Evolutionary conservation across 2,329 filamentous ascomycete species (phyloP).

Genomic region (Stagonosporopsis vannaccii): DNA sequence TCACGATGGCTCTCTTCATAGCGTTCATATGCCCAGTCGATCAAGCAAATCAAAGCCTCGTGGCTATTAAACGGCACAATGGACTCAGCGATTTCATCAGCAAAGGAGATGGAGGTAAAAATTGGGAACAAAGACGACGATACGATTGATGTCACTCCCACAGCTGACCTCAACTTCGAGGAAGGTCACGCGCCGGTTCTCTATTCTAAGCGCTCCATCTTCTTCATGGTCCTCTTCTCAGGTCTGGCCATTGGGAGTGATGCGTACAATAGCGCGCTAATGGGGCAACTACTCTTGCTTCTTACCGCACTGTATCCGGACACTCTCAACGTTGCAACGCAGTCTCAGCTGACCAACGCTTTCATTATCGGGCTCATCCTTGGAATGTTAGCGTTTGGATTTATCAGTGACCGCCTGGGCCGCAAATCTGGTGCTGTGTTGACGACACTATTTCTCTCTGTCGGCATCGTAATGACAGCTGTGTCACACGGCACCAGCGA

Average conservation of each 20-base stretch:
- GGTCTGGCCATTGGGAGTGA: constrained; percentile 47
- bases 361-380: constrained; percentile 47
- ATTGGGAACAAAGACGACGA: neutral
- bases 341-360: constrained; percentile 44
- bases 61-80: neutral
- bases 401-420: constrained; percentile 43
- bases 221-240: constrained; percentile 47
- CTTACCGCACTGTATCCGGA: constrained; percentile 45
- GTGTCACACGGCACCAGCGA: constrained; percentile 36
- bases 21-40: neutral
- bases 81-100: neutral
- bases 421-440: constrained; percentile 45
- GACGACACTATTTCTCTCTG: constrained; percentile 42
- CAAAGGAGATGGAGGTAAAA: neutral
- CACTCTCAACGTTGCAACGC: constrained; percentile 33
- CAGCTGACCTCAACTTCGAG: constrained; percentile 16
- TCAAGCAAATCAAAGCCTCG: neutral
- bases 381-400: constrained; percentile 45
- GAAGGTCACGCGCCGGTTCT: constrained; percentile 25
- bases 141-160: constrained; percentile 2
- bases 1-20: neutral
- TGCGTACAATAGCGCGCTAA: constrained; percentile 48
- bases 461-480: constrained; percentile 44
- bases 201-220: constrained; percentile 41
- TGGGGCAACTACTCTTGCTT: constrained; percentile 44